These are phyloP conservation scores for Zychaea mexicana DNA, from an alignment of 371 early-diverging fungal species.

Conservation along the genomic window DNA sequence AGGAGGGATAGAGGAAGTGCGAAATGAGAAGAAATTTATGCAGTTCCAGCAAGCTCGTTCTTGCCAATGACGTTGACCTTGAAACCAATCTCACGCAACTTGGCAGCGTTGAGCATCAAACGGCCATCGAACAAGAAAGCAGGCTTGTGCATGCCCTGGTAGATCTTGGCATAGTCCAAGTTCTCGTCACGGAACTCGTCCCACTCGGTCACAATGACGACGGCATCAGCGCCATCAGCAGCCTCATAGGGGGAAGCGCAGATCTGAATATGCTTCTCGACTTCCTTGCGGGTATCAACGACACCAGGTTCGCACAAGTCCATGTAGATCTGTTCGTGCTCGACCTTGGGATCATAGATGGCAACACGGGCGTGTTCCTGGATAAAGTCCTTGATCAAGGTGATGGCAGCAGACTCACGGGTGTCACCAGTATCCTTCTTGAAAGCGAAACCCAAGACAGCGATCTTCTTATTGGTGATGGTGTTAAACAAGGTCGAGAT, in stretches of 20 bases:
- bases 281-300: slow-evolving; percentile 59
- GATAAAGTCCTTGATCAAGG: slow-evolving; percentile 79
- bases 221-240: slow-evolving; percentile 75
- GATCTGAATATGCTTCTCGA: slow-evolving; percentile 69
- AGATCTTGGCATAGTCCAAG: slow-evolving; percentile 76
- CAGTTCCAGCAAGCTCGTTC: slow-evolving; percentile 56
- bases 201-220: slow-evolving; percentile 93
- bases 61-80: slow-evolving; percentile 83
- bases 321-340: slow-evolving; percentile 75
- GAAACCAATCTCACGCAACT: slow-evolving; percentile 84
- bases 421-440: slow-evolving; percentile 97
- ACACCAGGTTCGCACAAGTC: slow-evolving; percentile 80
- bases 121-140: slow-evolving; percentile 96
- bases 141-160: slow-evolving; percentile 81
- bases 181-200: slow-evolving; percentile 81
- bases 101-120: slow-evolving; percentile 75
- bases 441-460: slow-evolving; percentile 93
- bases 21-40: too few species aligned
- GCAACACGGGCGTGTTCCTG: slow-evolving; percentile 79
- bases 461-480: slow-evolving; percentile 83
- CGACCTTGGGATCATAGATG: slow-evolving; percentile 94
- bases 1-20: too few species aligned
- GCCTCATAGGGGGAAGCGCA: slow-evolving; percentile 69
- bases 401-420: slow-evolving; percentile 92
- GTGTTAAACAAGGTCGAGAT: slow-evolving; percentile 81